Evolutionary conservation across 345 rosid species (phyloP).

Genomic region (Sisymbrium irio): DNA sequence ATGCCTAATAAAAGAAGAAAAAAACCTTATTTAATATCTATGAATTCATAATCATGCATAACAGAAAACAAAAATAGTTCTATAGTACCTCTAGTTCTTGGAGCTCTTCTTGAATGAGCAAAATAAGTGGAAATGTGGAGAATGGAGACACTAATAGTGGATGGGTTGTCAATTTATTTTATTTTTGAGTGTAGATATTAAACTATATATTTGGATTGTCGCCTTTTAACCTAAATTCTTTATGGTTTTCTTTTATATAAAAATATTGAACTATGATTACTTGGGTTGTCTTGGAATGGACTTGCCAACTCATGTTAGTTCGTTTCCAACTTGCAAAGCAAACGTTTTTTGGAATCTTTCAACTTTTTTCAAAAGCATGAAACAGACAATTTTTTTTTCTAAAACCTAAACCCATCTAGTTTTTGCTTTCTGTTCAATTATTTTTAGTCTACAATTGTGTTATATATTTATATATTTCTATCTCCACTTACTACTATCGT

Average conservation of each 20-base stretch:
- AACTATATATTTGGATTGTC: neutral
- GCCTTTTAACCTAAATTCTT: conserved; percentile 7
- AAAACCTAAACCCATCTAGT: neutral
- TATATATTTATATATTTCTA: neutral
- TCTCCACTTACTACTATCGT: neutral
- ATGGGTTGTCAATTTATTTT: conserved; percentile 27
- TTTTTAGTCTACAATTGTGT: neutral
- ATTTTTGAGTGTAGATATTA: conserved; percentile 2
- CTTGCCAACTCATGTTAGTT: conserved; percentile 44
- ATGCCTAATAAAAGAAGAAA: neutral
- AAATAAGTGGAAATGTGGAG: conserved; percentile 18
- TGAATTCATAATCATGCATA: neutral
- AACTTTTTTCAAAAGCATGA: conserved; percentile 17
- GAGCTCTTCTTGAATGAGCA: conserved; percentile 26
- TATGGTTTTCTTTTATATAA: neutral
- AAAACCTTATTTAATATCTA: neutral
- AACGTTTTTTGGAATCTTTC: conserved; percentile 35
- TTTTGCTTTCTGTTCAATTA: neutral
- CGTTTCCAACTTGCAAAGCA: conserved; percentile 43
- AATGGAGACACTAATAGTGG: conserved; percentile 23
- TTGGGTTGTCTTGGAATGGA: conserved; percentile 32
- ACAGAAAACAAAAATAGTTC: neutral
- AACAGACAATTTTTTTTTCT: neutral
- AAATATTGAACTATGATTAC: neutral
- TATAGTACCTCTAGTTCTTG: conserved; percentile 23